Base-by-base conservation (phyloP, 495 filamentous ascomycete genomes). In the Jackrogersella minutella region DNA sequence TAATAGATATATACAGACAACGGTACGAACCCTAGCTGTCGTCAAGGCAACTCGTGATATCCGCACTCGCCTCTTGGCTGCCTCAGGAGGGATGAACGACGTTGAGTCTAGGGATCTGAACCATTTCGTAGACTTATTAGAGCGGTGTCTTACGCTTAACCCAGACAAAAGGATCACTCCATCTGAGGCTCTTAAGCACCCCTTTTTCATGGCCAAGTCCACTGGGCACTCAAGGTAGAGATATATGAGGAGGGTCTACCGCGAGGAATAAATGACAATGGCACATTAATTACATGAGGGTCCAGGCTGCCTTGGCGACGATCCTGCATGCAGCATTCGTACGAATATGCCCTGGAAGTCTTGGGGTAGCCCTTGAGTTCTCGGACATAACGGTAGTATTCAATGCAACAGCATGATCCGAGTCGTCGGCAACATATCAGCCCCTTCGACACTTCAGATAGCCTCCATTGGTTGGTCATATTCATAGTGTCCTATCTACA, bases 131-230 rank as follows among this genome's bases (percentile, higher is more conserved):
- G 93, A 97, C 72, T 77, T 99, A 51, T 77, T 99, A 34, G 93
- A 96, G 64, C 87, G 88, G 13, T 98, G 95, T 60, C 76, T 99
- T 73, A 87, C 87, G 63, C 84, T 97, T 28, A 97, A 97, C 73
- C 91, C 93, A n/a, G 96, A 97, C 77, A 95, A 93, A 78, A 85
- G 95, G 47, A 90, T 91, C 74, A 94, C 91, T 9, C 91, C 95
- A 5, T 77, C 85, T 2, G 93, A 97, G 64, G 95, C 95, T 28
- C 77, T 98, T 66, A 90, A 88, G 69, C 95, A 97, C 81, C 90
- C 91, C 1, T 97, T 97, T 73, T 82, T 84, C 55, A 65, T 64
- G 13, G 72, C 76, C 10, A 71, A 73, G 64, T 64, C 39, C n/a
- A 26, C 47, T 26, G 71, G 65, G 1, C 53, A 60, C 44, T 50